Percentiles rank a stretch among this genome's conserved stretches.
phyloP scores from a whole-genome alignment of 2,329 filamentous ascomycete species.

The Monosporascus sp. region DNA sequence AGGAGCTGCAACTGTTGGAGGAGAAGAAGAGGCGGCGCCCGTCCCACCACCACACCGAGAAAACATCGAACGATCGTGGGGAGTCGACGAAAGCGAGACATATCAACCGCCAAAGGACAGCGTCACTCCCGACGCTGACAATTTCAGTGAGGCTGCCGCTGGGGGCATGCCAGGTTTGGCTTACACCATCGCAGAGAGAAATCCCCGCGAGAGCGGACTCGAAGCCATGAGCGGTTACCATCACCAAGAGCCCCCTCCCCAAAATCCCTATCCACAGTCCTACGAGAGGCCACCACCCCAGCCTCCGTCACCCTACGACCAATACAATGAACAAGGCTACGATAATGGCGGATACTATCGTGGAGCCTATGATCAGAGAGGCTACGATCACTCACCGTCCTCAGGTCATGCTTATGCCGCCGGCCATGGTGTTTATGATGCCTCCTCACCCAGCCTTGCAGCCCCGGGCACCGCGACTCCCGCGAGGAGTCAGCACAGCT shows the following conservation, averaged over 20 bases:
- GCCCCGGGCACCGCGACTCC: conserved; percentile 34
- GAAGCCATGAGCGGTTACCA: conserved; percentile 50
- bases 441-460: conserved; percentile 38
- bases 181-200: conserved; percentile 58
- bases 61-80: conserved; percentile 15
- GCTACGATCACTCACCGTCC: conserved; percentile 17
- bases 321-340: conserved; percentile 13
- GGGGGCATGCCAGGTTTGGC: conserved; percentile 67
- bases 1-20: conserved; percentile 16
- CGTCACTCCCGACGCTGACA: conserved; percentile 61
- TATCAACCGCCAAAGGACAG: conserved; percentile 27
- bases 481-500: conserved; percentile 47
- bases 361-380: conserved; percentile 13
- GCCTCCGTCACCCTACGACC: conserved; percentile 11
- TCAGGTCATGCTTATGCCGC: conserved; percentile 11
- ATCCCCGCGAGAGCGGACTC: conserved; percentile 59
- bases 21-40: conserved; percentile 18
- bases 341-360: conserved; percentile 6
- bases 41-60: conserved; percentile 23
- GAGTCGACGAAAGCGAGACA: conserved; percentile 8
- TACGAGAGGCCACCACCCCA: conserved; percentile 13
- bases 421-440: conserved; percentile 22
- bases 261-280: conserved; percentile 13
- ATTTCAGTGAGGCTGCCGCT: conserved; percentile 56
- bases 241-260: conserved; percentile 9